These are phyloP conservation scores for Caloboletus firmus DNA, from an alignment of 1,284 basidiomycete genomes.

Conservation along the genomic window DNA sequence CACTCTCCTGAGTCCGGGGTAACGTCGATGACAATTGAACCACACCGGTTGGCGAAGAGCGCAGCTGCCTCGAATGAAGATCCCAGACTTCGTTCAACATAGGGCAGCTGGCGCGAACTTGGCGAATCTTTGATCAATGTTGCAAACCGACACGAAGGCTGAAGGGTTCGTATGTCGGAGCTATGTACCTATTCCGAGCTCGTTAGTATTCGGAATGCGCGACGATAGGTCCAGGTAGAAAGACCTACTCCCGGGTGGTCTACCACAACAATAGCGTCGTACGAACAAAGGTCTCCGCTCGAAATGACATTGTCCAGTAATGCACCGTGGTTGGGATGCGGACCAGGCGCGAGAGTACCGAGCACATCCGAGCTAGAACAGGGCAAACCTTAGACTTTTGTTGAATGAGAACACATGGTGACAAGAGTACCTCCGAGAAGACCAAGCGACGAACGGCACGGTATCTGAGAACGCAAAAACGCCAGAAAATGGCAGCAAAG, in stretches of 20 bases:
- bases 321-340: slow-evolving; percentile 38
- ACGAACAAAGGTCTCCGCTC: slow-evolving; percentile 52
- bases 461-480: slow-evolving; percentile 58
- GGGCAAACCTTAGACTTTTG: not conserved
- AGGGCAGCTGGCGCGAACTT: slow-evolving; percentile 61
- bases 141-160: slow-evolving; percentile 50
- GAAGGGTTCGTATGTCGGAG: slow-evolving; percentile 63
- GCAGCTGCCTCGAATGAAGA: slow-evolving; percentile 40
- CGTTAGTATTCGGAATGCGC: slow-evolving; percentile 2
- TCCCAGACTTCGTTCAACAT: slow-evolving; percentile 42
- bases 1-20: slow-evolving; percentile 39
- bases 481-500: slow-evolving; percentile 44
- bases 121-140: slow-evolving; percentile 47
- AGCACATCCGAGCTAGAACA: slow-evolving; percentile 48
- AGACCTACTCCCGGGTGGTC: slow-evolving; percentile 65
- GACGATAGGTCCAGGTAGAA: not conserved
- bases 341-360: slow-evolving; percentile 38
- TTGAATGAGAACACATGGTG: not conserved
- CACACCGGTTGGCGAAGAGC: slow-evolving; percentile 51
- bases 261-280: slow-evolving; percentile 64
- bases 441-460: slow-evolving; percentile 67
- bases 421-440: slow-evolving; percentile 52
- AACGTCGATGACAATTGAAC: slow-evolving; percentile 44
- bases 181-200: slow-evolving; percentile 54
- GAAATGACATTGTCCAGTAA: slow-evolving; percentile 44